Conservation (phyloP, 2,329 filamentous ascomycete species). For the Tolypocladium endophyticum region DNA sequence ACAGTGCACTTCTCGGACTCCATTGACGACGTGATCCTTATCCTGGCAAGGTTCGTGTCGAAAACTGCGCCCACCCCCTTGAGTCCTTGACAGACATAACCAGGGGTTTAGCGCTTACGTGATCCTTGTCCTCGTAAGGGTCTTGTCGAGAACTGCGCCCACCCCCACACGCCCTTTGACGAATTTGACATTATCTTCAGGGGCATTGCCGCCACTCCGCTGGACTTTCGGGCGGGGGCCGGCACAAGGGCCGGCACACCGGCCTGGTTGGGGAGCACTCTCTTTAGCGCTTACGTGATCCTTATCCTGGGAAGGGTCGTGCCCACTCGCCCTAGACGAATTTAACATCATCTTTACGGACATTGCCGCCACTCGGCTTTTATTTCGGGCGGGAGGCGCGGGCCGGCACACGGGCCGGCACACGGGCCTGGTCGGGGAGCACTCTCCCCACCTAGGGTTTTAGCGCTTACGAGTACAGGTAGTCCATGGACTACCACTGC, state of each 20-base stretch:
- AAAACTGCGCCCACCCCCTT: neutral
- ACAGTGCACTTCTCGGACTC: neutral
- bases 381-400: no score
- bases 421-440: no score
- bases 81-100: neutral
- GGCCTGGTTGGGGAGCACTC: no score
- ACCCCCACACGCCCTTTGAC: slow-evolving; percentile 29
- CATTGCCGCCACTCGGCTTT: no score
- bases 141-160: neutral
- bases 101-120: neutral
- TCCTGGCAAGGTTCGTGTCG: neutral
- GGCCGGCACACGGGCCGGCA: no score
- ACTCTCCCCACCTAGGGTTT: neutral
- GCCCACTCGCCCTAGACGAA: no score
- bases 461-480: neutral
- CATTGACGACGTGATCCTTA: neutral
- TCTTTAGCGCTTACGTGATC: no score
- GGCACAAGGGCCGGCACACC: no score
- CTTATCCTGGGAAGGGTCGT: no score
- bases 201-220: slow-evolving; percentile 36
- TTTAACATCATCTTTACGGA: no score
- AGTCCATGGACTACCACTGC: neutral
- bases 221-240: no score
- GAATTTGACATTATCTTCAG: slow-evolving; percentile 41
- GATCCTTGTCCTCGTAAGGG: neutral